A percentile compares a stretch with the other conserved stretches of the same genome.
Evolutionary conservation across 768 basidiomycete species (phyloP).

Genomic region (Pleurotus djamor): DNA sequence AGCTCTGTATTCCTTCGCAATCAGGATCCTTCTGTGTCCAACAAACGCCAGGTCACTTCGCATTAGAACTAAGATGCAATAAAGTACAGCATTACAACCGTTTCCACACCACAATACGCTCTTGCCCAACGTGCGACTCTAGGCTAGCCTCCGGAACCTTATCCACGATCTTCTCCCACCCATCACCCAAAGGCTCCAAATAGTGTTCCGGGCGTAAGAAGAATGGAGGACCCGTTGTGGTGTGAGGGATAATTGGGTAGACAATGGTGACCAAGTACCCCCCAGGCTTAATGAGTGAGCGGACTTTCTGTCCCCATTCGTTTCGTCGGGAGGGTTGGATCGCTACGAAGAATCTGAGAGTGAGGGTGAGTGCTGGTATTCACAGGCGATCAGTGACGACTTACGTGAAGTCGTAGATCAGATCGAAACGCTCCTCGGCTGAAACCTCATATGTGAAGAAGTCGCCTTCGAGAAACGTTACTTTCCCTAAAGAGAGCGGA

Average conservation of each 20-base stretch:
- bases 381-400: constrained; percentile 1
- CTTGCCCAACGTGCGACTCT: constrained; percentile 40
- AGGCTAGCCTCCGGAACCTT: constrained; percentile 43
- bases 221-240: constrained; percentile 58
- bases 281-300: constrained; percentile 53
- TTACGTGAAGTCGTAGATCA: constrained; percentile 69
- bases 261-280: constrained; percentile 61
- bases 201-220: constrained; percentile 59
- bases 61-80: too few relatives aligned
- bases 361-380: not conserved
- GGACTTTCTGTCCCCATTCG: constrained; percentile 62
- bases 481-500: constrained; percentile 22
- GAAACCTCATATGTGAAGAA: constrained; percentile 50
- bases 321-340: constrained; percentile 51
- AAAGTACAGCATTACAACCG: constrained; percentile 11
- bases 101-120: constrained; percentile 56
- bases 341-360: constrained; percentile 66
- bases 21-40: too few relatives aligned
- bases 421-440: constrained; percentile 40
- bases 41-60: too few relatives aligned
- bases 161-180: constrained; percentile 55
- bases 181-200: constrained; percentile 40
- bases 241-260: constrained; percentile 48
- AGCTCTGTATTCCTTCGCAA: too few relatives aligned
- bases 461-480: constrained; percentile 39